Evolutionary conservation across 2,329 filamentous ascomycete species (phyloP), one percentile per base, ranked within the genome.

Genomic region (Xylaria sp.): DNA sequence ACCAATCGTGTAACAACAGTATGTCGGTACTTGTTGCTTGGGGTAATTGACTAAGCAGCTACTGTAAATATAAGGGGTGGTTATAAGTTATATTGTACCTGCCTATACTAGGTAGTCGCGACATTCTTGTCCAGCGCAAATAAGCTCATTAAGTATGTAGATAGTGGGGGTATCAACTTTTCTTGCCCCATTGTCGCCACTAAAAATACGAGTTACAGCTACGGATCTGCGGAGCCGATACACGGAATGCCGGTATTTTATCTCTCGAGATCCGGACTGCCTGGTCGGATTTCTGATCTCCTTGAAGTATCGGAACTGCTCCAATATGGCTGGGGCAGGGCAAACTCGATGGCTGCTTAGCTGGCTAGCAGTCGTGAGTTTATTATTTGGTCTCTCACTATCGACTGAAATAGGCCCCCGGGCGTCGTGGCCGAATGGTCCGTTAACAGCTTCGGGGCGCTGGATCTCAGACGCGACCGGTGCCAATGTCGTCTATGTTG

Each of bases 401-500:
- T 45, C 59, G 6, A 23, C 55, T 23, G 60, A 60, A 39, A 53
- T 65, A 63, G 46, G 28, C 20, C 28, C 28, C 46, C 56, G 60
- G 25, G 67, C 69, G 13, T 48, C 64, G 20, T 83, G 81, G 81
- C 82, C 82, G 25, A 79, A 82, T 39, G 81, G 79, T 0, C 84
- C 84, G 3, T 79, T 86, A 36, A 76, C 76, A 65, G 77, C 80
- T 18, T 77, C 78, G 0, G 83, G 80, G 3, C 79, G 82, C 12
- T 81, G 80, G 74, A 83, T 86, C 56, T 76, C 78, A 32, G 80
- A 85, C 70, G 79, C 80, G 2, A 75, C 78, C 3, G 83, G 82
- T 48, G 73, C 80, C 2, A 81, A 80, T 28, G 76, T 88, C 30
- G 83, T 80, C 0, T 84, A 85, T 63, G 86, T 84, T 4, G 87